phyloP scores from a whole-genome alignment of 1,139 yeast species.

The Debaryomycetaceae sp. region DNA sequence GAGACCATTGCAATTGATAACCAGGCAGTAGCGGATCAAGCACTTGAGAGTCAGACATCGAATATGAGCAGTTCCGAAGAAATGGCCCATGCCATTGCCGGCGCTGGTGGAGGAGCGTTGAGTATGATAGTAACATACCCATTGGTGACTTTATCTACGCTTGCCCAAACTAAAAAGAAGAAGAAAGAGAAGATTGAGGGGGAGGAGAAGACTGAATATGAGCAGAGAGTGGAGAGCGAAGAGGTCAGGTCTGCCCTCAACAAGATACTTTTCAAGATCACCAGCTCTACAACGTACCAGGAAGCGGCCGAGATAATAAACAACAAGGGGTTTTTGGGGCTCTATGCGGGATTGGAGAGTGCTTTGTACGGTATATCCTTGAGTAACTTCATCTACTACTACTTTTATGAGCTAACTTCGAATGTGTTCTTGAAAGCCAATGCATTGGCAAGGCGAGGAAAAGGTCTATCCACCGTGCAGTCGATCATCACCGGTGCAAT shows the following conservation, averaged over 20 bases:
- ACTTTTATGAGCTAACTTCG: constrained; percentile 75
- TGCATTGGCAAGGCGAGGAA: constrained; percentile 19
- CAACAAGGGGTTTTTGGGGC: constrained; percentile 66
- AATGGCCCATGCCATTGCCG: constrained; percentile 83
- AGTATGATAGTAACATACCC: constrained; percentile 87
- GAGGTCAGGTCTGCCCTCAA: constrained; percentile 7
- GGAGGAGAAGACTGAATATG: constrained; percentile 8
- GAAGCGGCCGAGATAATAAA: constrained; percentile 48
- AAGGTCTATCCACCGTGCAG: constrained; percentile 61
- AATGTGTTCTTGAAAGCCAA: constrained; percentile 49
- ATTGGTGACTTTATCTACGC: constrained; percentile 74
- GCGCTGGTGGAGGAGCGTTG: constrained; percentile 90
- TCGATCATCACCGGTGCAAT: constrained; percentile 77
- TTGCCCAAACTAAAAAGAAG: constrained; percentile 67
- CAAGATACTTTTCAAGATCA: constrained; percentile 19
- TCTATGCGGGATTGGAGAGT: constrained; percentile 83
- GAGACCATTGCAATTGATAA: too few relatives aligned
- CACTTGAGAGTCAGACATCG: neutral
- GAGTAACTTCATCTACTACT: constrained; percentile 86
- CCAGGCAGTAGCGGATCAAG: too few relatives aligned
- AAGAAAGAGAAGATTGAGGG: constrained; percentile 31
- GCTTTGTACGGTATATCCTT: constrained; percentile 84
- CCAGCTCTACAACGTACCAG: constrained; percentile 22
- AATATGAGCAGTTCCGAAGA: constrained; percentile 43
- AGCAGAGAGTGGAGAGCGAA: constrained; percentile 12